Conservation (phyloP, 2,329 filamentous ascomycete genomes). For the Bipolaris oryzae region DNA sequence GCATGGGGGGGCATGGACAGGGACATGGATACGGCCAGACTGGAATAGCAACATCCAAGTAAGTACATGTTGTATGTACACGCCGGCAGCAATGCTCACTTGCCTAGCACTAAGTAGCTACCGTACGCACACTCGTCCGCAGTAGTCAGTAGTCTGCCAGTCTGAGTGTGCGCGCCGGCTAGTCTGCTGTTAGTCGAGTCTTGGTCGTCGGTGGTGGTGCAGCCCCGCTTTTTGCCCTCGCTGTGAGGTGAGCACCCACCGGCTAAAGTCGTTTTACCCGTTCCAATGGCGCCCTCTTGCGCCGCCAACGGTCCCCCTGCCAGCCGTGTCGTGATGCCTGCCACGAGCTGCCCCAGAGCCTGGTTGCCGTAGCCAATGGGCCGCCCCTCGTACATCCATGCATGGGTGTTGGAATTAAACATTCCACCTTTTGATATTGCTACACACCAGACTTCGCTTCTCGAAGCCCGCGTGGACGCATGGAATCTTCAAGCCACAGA, state of each 20-base stretch:
- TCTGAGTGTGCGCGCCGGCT: too few species aligned
- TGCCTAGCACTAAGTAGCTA: too few species aligned
- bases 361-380: conserved; percentile 33
- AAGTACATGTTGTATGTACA: neutral
- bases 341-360: conserved; percentile 23
- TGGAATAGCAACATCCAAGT: too few species aligned
- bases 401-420: conserved; percentile 35
- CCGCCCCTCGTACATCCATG: conserved; percentile 20
- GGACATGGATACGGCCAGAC: neutral
- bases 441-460: conserved; percentile 46
- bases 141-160: too few species aligned
- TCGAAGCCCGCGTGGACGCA: conserved; percentile 47
- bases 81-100: neutral
- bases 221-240: conserved; percentile 5
- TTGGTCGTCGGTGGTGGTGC: neutral
- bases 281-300: conserved; percentile 8
- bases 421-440: conserved; percentile 42
- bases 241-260: conserved; percentile 4
- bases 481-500: conserved; percentile 47
- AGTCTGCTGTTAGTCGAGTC: too few species aligned
- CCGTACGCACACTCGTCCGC: neutral
- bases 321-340: conserved; percentile 11
- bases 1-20: neutral
- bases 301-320: conserved; percentile 3
- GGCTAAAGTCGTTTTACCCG: conserved; percentile 16